These are phyloP conservation scores for Cyclostephanos tholiformis DNA, from an alignment of 108 stramenopile species.

Conservation along the genomic window DNA sequence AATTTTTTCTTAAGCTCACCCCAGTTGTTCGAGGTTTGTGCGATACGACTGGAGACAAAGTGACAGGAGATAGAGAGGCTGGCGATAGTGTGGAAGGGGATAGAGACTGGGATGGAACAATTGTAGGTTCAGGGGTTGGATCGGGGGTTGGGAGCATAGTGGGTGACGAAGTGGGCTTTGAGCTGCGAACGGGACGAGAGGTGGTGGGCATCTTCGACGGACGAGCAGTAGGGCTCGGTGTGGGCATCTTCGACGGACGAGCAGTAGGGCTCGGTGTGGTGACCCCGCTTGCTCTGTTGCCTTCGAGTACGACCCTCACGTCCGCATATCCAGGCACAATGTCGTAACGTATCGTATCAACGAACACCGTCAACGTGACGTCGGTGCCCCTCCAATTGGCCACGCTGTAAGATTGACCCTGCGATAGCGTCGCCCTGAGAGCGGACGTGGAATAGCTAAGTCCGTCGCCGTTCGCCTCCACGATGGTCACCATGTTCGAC, in stretches of 20 bases:
- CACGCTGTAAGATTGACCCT: conserved; percentile 8
- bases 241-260: neutral
- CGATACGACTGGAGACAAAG: neutral
- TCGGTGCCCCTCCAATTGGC: conserved; percentile 19
- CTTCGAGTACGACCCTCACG: neutral
- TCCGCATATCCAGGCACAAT: conserved; percentile 11
- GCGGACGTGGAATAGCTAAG: conserved; percentile 16
- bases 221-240: neutral
- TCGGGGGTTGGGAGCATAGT: neutral
- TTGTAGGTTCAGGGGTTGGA: neutral
- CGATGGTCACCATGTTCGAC: conserved; percentile 18
- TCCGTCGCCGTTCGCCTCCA: conserved; percentile 21
- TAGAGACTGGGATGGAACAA: neutral
- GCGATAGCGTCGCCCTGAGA: conserved; percentile 8
- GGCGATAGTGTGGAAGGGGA: neutral
- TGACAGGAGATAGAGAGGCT: neutral
- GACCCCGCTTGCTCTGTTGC: neutral
- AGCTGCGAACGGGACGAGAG: neutral
- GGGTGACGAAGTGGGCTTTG: neutral
- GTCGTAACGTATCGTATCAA: neutral
- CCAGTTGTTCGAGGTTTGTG: neutral
- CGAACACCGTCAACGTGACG: conserved; percentile 7
- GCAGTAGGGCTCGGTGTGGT: neutral
- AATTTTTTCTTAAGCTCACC: neutral
- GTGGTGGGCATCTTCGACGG: neutral